Percentiles rank a stretch among this genome's conserved stretches.
phyloP scores from a whole-genome alignment of 2,329 filamentous ascomycete genomes.

The Paraconiothyrium sp. region DNA sequence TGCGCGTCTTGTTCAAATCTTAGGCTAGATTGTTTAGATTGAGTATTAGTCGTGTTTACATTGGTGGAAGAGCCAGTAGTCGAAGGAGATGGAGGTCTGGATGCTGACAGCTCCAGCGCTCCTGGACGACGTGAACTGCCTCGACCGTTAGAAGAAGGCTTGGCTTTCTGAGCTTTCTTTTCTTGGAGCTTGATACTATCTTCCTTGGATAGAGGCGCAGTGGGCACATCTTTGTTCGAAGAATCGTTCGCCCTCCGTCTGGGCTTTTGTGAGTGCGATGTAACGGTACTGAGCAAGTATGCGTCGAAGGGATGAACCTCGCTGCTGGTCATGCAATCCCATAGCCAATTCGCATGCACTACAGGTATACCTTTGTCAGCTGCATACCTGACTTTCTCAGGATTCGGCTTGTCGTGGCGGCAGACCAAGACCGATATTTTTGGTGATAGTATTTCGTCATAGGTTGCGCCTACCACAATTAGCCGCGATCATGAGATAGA shows the following conservation, averaged over 20 bases:
- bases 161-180: conserved; percentile 30
- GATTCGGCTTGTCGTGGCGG: conserved; percentile 65
- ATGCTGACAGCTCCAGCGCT: conserved; percentile 36
- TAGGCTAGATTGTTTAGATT: conserved; percentile 14
- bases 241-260: conserved; percentile 26
- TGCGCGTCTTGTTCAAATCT: conserved; percentile 25
- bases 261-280: conserved; percentile 28
- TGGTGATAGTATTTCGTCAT: conserved; percentile 78
- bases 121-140: conserved; percentile 26
- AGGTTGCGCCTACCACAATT: conserved; percentile 69
- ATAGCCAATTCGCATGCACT: conserved; percentile 85
- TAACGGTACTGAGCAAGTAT: conserved; percentile 43
- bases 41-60: conserved; percentile 18
- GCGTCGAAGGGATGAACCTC: conserved; percentile 59
- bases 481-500: conserved; percentile 18
- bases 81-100: conserved; percentile 31
- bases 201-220: conserved; percentile 34
- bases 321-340: conserved; percentile 73
- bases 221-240: conserved; percentile 26
- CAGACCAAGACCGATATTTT: conserved; percentile 82
- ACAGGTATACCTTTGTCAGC: conserved; percentile 79
- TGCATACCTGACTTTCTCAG: conserved; percentile 82
- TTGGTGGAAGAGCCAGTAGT: conserved; percentile 28
- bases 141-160: conserved; percentile 26
- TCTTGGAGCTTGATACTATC: conserved; percentile 32